Evolutionary conservation across 2,329 filamentous ascomycete genomes (phyloP).

Genomic region (Scedosporium boydii): DNA sequence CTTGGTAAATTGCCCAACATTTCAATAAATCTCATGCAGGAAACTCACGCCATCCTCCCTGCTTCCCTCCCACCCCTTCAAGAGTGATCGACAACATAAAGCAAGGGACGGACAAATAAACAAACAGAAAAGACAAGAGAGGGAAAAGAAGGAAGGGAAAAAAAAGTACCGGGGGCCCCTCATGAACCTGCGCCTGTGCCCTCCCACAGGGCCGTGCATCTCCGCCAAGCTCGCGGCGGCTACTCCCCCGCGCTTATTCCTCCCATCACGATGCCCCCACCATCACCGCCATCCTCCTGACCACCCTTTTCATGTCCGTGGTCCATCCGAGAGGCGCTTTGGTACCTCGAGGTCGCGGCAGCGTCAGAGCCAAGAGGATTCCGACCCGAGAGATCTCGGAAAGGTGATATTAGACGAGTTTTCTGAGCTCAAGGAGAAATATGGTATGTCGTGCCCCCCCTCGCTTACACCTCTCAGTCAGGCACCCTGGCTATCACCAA

Average conservation of each 20-base stretch:
- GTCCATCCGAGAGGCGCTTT: not conserved
- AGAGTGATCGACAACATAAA: not conserved
- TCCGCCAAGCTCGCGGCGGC: slow-evolving; percentile 1
- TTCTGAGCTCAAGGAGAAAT: slow-evolving; percentile 7
- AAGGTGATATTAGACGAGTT: slow-evolving; percentile 10
- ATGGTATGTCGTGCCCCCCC: slow-evolving; percentile 2
- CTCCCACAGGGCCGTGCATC: not conserved
- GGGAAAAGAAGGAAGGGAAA: not conserved
- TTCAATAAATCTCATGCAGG: not conserved
- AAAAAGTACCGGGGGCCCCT: not conserved
- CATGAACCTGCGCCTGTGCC: not conserved
- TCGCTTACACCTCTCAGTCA: not conserved
- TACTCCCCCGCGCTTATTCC: slow-evolving; percentile 1
- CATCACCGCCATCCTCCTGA: not conserved
- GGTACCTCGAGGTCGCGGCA: not conserved
- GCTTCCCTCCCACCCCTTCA: not conserved
- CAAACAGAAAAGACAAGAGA: not conserved
- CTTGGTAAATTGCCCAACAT: too few relatives aligned
- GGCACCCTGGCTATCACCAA: not conserved
- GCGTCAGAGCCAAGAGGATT: not conserved
- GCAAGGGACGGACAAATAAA: not conserved
- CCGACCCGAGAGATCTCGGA: slow-evolving; percentile 5
- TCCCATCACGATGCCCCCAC: not conserved
- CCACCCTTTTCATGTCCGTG: not conserved
- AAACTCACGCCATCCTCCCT: not conserved